Evolutionary conservation across 345 rosid genomes (phyloP).

Genomic region (Microcos paniculata): DNA sequence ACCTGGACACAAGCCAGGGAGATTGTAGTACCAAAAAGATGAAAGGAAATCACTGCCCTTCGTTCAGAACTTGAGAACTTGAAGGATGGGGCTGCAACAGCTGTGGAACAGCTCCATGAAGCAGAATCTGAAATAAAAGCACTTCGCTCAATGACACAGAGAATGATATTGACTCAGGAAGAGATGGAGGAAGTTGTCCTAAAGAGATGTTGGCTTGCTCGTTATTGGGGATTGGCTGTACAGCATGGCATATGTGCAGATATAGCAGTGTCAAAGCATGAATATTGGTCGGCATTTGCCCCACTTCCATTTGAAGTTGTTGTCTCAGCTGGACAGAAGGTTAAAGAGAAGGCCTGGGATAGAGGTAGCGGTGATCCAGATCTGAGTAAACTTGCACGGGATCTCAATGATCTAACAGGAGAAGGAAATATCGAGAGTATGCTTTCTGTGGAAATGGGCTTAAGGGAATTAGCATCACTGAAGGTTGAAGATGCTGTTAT

Average conservation of each 20-base stretch:
- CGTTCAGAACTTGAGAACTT: constrained; percentile 75
- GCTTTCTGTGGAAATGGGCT: constrained; percentile 98
- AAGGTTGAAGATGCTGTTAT: constrained; percentile 97
- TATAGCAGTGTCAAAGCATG: constrained; percentile 77
- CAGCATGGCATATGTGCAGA: constrained; percentile 85
- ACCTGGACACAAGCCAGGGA: constrained; percentile 26
- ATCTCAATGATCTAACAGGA: constrained; percentile 75
- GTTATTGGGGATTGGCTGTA: constrained; percentile 92
- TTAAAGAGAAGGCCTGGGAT: constrained; percentile 68
- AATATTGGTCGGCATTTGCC: constrained; percentile 91
- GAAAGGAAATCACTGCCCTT: constrained; percentile 64
- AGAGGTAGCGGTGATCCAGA: constrained; percentile 54
- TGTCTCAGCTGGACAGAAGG: constrained; percentile 94
- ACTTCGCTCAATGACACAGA: constrained; percentile 84
- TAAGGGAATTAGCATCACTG: constrained; percentile 83
- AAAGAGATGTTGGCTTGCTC: constrained; percentile 99
- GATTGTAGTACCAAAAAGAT: constrained; percentile 26
- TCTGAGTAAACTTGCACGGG: constrained; percentile 50
- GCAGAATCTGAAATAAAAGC: constrained; percentile 90
- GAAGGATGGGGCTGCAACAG: constrained; percentile 68
- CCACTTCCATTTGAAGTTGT: constrained; percentile 98
- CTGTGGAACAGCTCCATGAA: constrained; percentile 68
- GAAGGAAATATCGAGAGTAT: constrained; percentile 99
- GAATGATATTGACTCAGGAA: constrained; percentile 89
- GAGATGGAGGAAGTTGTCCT: constrained; percentile 99